Evolutionary conservation across 352 stramenopile genomes (phyloP).

Genomic region (Pythium myriotylum): DNA sequence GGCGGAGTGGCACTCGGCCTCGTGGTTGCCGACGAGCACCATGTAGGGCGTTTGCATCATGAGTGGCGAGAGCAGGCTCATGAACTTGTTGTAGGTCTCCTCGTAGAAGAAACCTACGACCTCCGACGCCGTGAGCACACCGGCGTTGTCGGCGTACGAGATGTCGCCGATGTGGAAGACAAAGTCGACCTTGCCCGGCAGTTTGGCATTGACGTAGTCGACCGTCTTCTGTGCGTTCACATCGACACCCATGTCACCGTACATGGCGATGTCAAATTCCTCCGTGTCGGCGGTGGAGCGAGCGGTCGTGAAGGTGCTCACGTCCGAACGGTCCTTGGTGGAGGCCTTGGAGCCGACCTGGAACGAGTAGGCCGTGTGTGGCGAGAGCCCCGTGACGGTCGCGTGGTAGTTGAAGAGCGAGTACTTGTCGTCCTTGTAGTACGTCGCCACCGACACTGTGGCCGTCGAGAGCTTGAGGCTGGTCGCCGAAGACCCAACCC

Average conservation of each 20-base stretch:
- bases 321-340: background rate
- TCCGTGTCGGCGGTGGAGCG: conserved; percentile 25
- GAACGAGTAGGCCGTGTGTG: conserved; percentile 47
- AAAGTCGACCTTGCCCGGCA: conserved; percentile 43
- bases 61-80: conserved; percentile 60
- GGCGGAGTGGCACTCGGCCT: conserved; percentile 85
- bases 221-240: conserved; percentile 42
- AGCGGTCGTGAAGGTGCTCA: conserved; percentile 50
- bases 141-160: conserved; percentile 47
- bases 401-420: conserved; percentile 51
- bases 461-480: conserved; percentile 24
- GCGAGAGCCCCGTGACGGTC: conserved; percentile 34
- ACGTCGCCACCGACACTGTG: conserved; percentile 24
- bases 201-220: conserved; percentile 42
- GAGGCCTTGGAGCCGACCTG: conserved; percentile 24
- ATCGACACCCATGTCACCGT: conserved; percentile 56
- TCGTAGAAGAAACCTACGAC: conserved; percentile 82
- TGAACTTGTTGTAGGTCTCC: conserved; percentile 85
- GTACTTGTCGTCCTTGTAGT: conserved; percentile 53
- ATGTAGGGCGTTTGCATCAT: conserved; percentile 82
- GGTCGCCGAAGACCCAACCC: conserved; percentile 29
- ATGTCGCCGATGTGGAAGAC: conserved; percentile 80
- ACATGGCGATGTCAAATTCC: conserved; percentile 54
- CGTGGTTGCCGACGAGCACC: conserved; percentile 85
- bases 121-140: conserved; percentile 26